These are phyloP conservation scores for Pythium phragmiticola DNA, from an alignment of 352 stramenopile species.

Conservation along the genomic window DNA sequence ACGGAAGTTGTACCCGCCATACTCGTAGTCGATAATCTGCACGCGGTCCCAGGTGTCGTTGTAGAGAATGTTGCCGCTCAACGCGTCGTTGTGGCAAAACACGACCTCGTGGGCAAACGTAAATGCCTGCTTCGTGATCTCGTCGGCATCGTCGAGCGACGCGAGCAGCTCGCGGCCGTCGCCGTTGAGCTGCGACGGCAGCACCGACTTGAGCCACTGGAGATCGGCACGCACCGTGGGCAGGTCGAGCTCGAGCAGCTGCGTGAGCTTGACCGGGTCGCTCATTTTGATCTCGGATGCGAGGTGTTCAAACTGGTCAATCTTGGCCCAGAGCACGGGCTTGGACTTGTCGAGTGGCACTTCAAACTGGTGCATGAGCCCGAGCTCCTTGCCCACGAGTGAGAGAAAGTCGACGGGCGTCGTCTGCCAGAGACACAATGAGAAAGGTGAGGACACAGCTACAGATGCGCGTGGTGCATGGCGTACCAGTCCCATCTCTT, in stretches of 20 bases:
- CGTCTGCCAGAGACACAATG: slow-evolving; percentile 23
- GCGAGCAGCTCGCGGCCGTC: slow-evolving; percentile 59
- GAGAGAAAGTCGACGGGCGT: slow-evolving; percentile 74
- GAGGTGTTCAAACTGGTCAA: slow-evolving; percentile 79
- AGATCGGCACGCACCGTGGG: slow-evolving; percentile 58
- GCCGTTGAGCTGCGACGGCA: slow-evolving; percentile 71
- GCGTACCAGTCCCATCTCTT: slow-evolving; percentile 78
- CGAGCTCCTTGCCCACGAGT: slow-evolving; percentile 88
- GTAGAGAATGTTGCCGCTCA: slow-evolving; percentile 87
- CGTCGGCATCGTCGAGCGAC: slow-evolving; percentile 44
- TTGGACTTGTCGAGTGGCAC: slow-evolving; percentile 53
- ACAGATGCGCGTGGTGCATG: neutral
- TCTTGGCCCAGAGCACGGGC: slow-evolving; percentile 78
- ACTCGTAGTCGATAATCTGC: slow-evolving; percentile 96
- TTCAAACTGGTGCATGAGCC: slow-evolving; percentile 85
- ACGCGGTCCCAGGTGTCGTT: slow-evolving; percentile 78
- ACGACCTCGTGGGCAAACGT: slow-evolving; percentile 80
- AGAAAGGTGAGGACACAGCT: neutral
- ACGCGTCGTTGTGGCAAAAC: slow-evolving; percentile 94
- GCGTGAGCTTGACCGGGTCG: slow-evolving; percentile 55
- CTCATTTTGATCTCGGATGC: slow-evolving; percentile 56
- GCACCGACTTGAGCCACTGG: slow-evolving; percentile 78
- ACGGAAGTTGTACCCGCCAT: slow-evolving; percentile 92
- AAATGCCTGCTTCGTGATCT: slow-evolving; percentile 75
- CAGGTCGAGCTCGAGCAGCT: slow-evolving; percentile 66